Percentiles rank a stretch among this genome's conserved stretches.
phyloP scores from a whole-genome alignment of 495 filamentous ascomycete species.

The Aspergillus ostianus region DNA sequence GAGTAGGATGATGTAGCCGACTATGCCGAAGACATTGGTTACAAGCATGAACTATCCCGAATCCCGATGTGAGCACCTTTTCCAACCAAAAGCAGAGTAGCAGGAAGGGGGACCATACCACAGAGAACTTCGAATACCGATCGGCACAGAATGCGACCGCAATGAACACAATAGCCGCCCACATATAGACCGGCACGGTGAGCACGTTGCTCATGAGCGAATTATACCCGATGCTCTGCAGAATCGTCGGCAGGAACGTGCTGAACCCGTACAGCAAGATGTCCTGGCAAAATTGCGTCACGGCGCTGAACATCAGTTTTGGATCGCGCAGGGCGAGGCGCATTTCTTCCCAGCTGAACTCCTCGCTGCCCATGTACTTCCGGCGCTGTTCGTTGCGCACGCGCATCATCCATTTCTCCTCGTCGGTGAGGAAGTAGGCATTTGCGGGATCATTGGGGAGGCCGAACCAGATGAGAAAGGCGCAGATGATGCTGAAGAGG shows the following conservation, averaged over 20 bases:
- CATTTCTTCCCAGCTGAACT: conserved; percentile 54
- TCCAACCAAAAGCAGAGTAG: neutral
- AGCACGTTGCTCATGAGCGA: conserved; percentile 46
- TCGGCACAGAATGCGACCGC: conserved; percentile 42
- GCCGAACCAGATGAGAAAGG: conserved; percentile 52
- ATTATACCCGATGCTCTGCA: conserved; percentile 50
- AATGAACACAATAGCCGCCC: conserved; percentile 43
- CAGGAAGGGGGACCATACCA: conserved; percentile 19
- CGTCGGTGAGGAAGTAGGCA: conserved; percentile 49
- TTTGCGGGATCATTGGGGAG: conserved; percentile 55
- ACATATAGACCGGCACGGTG: conserved; percentile 46
- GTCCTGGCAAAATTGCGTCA: conserved; percentile 53
- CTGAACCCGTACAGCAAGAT: conserved; percentile 59
- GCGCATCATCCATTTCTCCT: conserved; percentile 53
- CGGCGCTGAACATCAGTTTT: conserved; percentile 41
- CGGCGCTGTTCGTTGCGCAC: conserved; percentile 41
- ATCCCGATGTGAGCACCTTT: neutral
- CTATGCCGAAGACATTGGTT: conserved; percentile 45
- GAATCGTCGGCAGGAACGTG: conserved; percentile 58
- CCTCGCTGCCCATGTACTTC: conserved; percentile 46
- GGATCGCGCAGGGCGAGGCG: conserved; percentile 39
- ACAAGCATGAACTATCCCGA: conserved; percentile 35
- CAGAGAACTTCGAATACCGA: conserved; percentile 36
- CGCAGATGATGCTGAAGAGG: conserved; percentile 47
- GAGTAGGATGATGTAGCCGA: conserved; percentile 53